phyloP scores from a whole-genome alignment of 2,329 filamentous ascomycete genomes.

The Sporothrix humicola region DNA sequence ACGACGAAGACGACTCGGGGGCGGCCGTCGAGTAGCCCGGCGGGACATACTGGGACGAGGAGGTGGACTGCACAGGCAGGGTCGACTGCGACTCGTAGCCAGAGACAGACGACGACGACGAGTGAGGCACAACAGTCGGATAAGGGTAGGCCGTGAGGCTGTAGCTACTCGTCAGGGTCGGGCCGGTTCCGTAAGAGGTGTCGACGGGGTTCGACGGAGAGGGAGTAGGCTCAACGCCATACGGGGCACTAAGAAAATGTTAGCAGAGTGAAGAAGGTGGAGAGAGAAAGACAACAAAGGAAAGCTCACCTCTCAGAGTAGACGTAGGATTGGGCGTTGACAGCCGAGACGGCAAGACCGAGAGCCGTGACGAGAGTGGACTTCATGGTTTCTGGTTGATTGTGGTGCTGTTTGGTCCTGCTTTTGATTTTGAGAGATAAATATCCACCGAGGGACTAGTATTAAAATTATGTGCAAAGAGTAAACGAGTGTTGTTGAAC shows the following conservation, averaged over 20 bases:
- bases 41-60: not conserved
- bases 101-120: not conserved
- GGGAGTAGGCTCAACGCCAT: conserved; percentile 1
- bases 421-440: not conserved
- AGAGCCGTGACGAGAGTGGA: conserved; percentile 6
- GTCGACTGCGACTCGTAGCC: conserved; percentile 5
- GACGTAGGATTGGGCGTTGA: conserved; percentile 5
- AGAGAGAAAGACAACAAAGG: not conserved
- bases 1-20: not conserved
- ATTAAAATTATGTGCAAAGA: conserved; percentile 10
- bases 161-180: conserved; percentile 14
- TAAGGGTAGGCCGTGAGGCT: not conserved
- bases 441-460: not conserved
- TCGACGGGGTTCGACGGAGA: not conserved
- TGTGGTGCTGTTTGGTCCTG: not conserved
- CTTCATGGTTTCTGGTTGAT: conserved; percentile 12
- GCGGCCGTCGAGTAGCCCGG: not conserved
- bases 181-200: not conserved
- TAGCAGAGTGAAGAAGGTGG: not conserved
- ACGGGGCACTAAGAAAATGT: conserved; percentile 13
- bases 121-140: not conserved
- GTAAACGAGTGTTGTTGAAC: not conserved
- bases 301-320: conserved; percentile 8
- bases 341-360: not conserved
- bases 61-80: conserved; percentile 10